Evolutionary conservation across 768 basidiomycete species (phyloP), one percentile per base, ranked within the genome.

Genomic region (Naematelia encephala): DNA sequence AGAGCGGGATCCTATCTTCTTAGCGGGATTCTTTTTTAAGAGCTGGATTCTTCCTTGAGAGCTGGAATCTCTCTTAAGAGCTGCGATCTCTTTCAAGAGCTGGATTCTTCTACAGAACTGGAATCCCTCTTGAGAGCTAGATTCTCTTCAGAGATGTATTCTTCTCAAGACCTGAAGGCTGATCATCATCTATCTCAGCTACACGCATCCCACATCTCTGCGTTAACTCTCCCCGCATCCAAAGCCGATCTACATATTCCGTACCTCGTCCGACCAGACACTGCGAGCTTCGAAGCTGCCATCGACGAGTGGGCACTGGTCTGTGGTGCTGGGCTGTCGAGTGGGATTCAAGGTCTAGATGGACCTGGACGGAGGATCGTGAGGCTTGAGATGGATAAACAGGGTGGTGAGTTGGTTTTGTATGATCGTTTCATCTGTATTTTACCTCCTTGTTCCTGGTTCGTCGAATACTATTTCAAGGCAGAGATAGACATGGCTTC

Each of bases 241-340:
- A 29, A 50, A 2, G 62, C 66, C 34, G 61, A 67, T 52, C 60
- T 74, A n/a, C 64, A 70, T 39, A 60, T 75, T n/a, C 73, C 73
- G 21, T 75, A 75, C 54, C 54, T 72, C 19, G 47, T 62, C 22
- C 51, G 60, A 19, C 69, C 68, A 1, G 46, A 49, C 11, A 55
- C 47, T 26, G 23, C 42, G 2, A 25, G 54, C 11, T 49, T 75
- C 4, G 56, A 68, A 10, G 21, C 25, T 0, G 61, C 62, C 14
- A 21, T 69, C 22, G 55, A 64, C 16, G 59, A 56, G 12, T 74
- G 73, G 73, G 68, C 68, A 2, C 12, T 51, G 21, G 46, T 60
- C 13, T 74, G 73, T 56, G 72, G 65, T 4, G 72, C 72, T 2
- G 55, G 34, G 16, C 34, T 39, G 34, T 39, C 34, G 8, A 39